These are phyloP conservation scores for Suhomyces anneliseae DNA, from an alignment of 1,139 yeast genomes.

Conservation along the genomic window DNA sequence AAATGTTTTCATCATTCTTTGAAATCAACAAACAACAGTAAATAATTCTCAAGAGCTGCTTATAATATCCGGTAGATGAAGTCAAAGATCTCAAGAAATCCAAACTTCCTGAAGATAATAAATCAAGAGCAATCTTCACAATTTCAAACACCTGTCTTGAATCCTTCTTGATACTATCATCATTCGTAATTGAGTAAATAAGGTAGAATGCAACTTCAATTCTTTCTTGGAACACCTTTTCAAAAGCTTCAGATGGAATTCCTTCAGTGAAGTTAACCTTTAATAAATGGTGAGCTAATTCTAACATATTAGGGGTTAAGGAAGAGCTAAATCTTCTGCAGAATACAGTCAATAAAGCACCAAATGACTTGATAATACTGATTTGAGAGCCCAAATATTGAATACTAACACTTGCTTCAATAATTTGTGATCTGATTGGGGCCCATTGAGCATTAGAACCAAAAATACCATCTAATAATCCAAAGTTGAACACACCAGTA, in stretches of 20 bases:
- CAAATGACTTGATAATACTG: constrained; percentile 70
- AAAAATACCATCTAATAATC: constrained; percentile 62
- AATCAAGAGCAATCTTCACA: constrained; percentile 39
- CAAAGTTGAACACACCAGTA: constrained; percentile 58
- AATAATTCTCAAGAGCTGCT: constrained; percentile 61
- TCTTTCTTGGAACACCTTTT: constrained; percentile 58
- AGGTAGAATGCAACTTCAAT: constrained; percentile 71
- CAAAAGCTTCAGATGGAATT: constrained; percentile 46
- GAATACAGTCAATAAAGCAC: constrained; percentile 70
- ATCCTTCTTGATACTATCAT: constrained; percentile 23
- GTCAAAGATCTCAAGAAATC: constrained; percentile 44
- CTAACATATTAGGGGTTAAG: constrained; percentile 38
- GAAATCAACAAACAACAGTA: constrained; percentile 50
- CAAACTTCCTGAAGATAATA: constrained; percentile 48
- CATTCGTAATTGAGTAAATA: constrained; percentile 45
- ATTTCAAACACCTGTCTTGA: constrained; percentile 37
- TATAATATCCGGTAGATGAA: constrained; percentile 44
- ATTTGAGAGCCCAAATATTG: constrained; percentile 70
- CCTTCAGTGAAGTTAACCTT: constrained; percentile 56
- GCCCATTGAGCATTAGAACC: constrained; percentile 51
- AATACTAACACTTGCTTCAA: constrained; percentile 60
- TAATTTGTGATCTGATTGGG: constrained; percentile 49
- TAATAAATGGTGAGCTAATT: constrained; percentile 51
- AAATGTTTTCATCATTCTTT: constrained; percentile 35
- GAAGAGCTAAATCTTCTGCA: constrained; percentile 41